Evolutionary conservation across 495 filamentous ascomycete genomes (phyloP), one percentile per base, ranked within the genome.

Genomic region (Penicillium maclennaniae): DNA sequence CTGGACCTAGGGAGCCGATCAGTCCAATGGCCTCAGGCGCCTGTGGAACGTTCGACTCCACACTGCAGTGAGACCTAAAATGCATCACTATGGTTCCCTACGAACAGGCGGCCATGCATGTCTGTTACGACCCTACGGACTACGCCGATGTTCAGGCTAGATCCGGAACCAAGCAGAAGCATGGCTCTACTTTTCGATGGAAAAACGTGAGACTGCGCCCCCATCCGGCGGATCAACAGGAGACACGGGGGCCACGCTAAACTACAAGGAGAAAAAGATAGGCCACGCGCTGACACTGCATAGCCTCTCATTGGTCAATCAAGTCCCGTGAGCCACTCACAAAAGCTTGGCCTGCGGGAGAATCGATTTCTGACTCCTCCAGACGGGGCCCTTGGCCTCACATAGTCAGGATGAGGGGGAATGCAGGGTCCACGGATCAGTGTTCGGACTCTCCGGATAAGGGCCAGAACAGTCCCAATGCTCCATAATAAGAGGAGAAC

Each of bases 341-440:
- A 57, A 57, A 57, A 57, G 55, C 55, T 57, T 57, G 49, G 39
- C 47, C 37, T 47, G n/a, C 51, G 51, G 45, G 42, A 31, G 12
- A 27, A 25, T 39, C 43, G 26, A 45, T 43, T 53, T 42, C 27
- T 39, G 25, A n/a, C 41, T 34, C 38, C 34, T 26, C 41, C 26
- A 42, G n/a, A 34, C 21, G 44, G 28, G 25, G 12, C 47, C 1
- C 15, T 10, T 12, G 25, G 17, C 44, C 27, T 23, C 28, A 43
- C 15, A 14, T 34, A 34, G 31, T 5, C n/a, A 34, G 31, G 31
- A 34, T 31, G 27, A 34, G 43, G 38, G 5, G 43, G 43, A 26
- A 36, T 6, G 14, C 16, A 43, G 25, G 48, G 48, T 36, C 48
- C 39, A 50, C 27, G 26, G 48, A 42, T 43, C 39, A 39, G 34